Base-by-base conservation (phyloP, 257 asterid species). In the Solanum sitiens region DNA sequence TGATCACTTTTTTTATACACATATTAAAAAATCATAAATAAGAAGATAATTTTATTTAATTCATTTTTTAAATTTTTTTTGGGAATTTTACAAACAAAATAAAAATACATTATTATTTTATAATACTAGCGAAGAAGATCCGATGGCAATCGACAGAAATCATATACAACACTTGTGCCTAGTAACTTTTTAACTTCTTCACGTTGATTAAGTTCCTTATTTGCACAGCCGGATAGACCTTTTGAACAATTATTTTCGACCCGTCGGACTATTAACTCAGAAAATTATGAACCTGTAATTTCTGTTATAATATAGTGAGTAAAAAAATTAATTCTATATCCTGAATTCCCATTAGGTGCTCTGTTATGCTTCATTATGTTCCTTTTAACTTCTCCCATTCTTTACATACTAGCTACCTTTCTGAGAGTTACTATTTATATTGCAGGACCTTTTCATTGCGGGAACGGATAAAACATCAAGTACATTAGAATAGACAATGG, bases 401-500 rank as follows among this genome's bases (percentile, higher is more conserved):
- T 4, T 50, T 50, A 50, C 21, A 50, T 50, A 50, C 37, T 35
- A 4, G 37, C 1, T 2, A 11, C 42, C 13, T 50, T 8, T 35
- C 47, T 16, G 14, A 25, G 2, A 72, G 37, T 23, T 18, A 35
- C 37, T 35, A 6, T 15, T n/a, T 15, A 84, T 61, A 20, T 61
- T 44, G 23, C 89, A 95, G 98, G 98, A 95, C 83, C 89, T 92
- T 11, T 96, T 96, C 30, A 89, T 83, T 2, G 98, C 98, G 0
- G 96, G 98, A 70, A 94, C 96, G 0, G 98, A 93, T 37, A 93
- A 96, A 11, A 90, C 94, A 1, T 93, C 96, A 13, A 93, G 86
- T 93, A 94, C 98, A 13, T 68, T 95, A 23, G 98, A 95, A 86
- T 95, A 98, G 98, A 95, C 98, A 37, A 94, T 95, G 98, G 91